These are phyloP conservation scores for Aegle marmelos DNA, from an alignment of 345 rosid species.

Conservation along the genomic window DNA sequence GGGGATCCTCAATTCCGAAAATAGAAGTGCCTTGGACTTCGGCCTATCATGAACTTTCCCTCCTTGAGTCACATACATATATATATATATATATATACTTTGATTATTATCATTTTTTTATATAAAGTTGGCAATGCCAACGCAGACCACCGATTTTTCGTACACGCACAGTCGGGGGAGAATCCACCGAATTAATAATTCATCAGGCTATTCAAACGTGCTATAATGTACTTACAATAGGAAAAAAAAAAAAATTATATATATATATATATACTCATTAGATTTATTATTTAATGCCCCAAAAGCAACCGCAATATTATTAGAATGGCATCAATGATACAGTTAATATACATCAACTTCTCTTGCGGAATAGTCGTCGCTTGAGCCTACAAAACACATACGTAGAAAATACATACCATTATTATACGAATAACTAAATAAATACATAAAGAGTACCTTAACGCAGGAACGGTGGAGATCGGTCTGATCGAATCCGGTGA, in stretches of 20 bases:
- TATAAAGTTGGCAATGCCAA: too few species aligned
- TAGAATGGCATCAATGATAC: too few species aligned
- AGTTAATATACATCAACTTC: constrained; percentile 9
- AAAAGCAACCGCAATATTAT: too few species aligned
- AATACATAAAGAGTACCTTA: constrained; percentile 30
- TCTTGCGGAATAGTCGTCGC: constrained; percentile 96
- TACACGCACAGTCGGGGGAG: too few species aligned
- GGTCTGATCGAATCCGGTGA: constrained; percentile 93
- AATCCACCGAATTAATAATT: too few species aligned
- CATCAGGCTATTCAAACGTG: too few species aligned
- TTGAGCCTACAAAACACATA: constrained; percentile 49
- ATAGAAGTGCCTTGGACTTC: background rate
- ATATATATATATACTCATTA: background rate
- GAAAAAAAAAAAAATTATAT: too few species aligned
- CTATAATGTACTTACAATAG: too few species aligned
- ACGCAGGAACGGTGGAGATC: constrained; percentile 95
- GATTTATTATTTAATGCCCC: background rate
- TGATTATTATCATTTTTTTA: background rate
- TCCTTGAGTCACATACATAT: background rate
- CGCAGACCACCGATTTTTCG: background rate
- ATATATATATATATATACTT: background rate
- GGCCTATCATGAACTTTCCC: background rate
- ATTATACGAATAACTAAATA: too few species aligned
- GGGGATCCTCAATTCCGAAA: background rate
- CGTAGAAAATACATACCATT: background rate